Evolutionary conservation across 441 rosid species (phyloP), one percentile per base, ranked within the genome.

Genomic region (Daphne laureola): DNA sequence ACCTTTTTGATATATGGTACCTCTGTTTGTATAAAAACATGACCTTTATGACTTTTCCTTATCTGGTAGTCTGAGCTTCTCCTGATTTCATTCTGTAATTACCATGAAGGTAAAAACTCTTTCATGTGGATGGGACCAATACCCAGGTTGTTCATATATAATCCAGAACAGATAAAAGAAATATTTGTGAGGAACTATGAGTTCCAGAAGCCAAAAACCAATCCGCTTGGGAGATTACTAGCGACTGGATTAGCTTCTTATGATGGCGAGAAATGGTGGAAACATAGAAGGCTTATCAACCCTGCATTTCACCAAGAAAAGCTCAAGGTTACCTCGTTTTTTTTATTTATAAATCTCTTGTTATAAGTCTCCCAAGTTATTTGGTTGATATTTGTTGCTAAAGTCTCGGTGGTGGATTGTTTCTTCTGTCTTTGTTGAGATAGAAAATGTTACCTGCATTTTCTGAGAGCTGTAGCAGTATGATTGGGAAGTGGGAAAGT

Each of bases 231-330:
- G 0, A 35, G 13, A 52, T 6, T 57, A 26, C 11, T 67, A 1
- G 40, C 21, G 8, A 8, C 13, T 2, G 76, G 76, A 17, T 44
- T 72, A 14, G 58, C 14, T 0, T 14, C 0, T 17, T 49, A 59
- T 3, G 70, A 61, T 13, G 67, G 70, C 6, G 55, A 64, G 11
- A 65, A 57, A 51, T 67, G 72, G 66, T 18, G 36, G 25, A 70
- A 61, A 8, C 82, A 67, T 38, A 61, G 84, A 68, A 58, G 51
- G 43, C 72, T 73, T 43, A 43, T 75, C 21, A 73, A 68, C 43
- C 79, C 81, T 57, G 86, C 74, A 16, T 80, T 75, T 61, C 70
- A 61, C 45, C 31, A 3, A 1, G 49, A 60, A 17, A 72, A 64
- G 45, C 36, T 71, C 12, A 59, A 71, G 59, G 76, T 67, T 4